Conservation (phyloP, 176 grass and related monocot genomes). For the Dendrocalamus sinicus region DNA sequence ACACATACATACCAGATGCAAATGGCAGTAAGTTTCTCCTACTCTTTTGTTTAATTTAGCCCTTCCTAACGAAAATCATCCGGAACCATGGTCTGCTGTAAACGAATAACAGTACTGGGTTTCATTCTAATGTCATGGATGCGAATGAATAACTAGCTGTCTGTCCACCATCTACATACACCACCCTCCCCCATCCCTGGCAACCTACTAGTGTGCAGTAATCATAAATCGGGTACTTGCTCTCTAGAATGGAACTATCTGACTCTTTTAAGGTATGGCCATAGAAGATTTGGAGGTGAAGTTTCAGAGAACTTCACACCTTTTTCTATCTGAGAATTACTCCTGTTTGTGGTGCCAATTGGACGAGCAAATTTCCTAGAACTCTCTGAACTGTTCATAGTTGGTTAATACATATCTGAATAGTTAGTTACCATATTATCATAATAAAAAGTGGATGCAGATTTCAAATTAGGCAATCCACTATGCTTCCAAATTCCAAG, state of each 20-base stretch:
- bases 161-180: not conserved
- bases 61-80: not conserved
- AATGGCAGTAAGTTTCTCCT: slow-evolving; percentile 77
- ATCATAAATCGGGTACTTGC: not conserved
- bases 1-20: slow-evolving; percentile 67
- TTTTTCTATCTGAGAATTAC: not conserved
- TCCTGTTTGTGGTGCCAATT: not conserved
- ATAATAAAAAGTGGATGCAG: not conserved
- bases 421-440: slow-evolving; percentile 4
- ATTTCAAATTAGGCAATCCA: not conserved
- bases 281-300: not conserved
- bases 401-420: not conserved
- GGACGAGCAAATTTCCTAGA: slow-evolving; percentile 1
- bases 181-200: not conserved
- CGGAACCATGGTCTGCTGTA: not conserved
- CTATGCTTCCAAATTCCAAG: not conserved
- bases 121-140: not conserved
- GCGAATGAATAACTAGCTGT: slow-evolving; percentile 10
- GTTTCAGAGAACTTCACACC: not conserved
- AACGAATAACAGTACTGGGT: not conserved
- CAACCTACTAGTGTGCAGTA: not conserved
- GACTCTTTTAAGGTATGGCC: not conserved
- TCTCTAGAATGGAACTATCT: not conserved
- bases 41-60: not conserved
- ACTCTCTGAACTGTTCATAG: not conserved